phyloP scores from a whole-genome alignment of 192 early-diverging fungal genomes.

The Mycoemilia scoparia region DNA sequence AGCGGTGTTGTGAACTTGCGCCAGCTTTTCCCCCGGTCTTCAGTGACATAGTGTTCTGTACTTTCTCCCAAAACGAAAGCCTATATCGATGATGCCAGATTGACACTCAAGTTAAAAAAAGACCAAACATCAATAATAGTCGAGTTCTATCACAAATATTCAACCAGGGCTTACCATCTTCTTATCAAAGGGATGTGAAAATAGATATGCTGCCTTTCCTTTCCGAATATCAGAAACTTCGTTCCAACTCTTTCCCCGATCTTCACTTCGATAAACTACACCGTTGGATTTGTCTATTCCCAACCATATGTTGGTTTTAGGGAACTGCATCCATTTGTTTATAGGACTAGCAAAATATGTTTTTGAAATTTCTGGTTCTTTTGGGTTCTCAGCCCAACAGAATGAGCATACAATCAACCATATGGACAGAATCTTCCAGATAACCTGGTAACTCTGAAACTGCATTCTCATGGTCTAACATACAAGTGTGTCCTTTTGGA shows the following conservation, averaged over 20 bases:
- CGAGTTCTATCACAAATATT: too few relatives aligned
- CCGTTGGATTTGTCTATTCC: slow-evolving; percentile 32
- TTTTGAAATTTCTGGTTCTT: too few relatives aligned
- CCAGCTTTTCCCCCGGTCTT: slow-evolving; percentile 24
- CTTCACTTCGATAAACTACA: slow-evolving; percentile 36
- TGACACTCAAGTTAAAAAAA: slow-evolving; percentile 1
- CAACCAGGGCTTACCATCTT: slow-evolving; percentile 27
- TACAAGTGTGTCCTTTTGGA: too few relatives aligned
- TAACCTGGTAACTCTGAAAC: too few relatives aligned
- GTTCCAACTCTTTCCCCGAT: slow-evolving; percentile 49
- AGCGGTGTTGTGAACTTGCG: slow-evolving; percentile 21
- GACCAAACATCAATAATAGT: neutral
- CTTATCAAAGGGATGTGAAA: slow-evolving; percentile 45
- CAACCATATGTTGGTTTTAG: slow-evolving; percentile 18
- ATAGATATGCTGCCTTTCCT: slow-evolving; percentile 25
- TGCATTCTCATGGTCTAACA: too few relatives aligned
- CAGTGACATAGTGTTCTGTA: slow-evolving; percentile 24
- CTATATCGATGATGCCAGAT: too few relatives aligned
- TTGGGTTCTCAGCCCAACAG: too few relatives aligned
- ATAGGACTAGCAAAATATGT: too few relatives aligned
- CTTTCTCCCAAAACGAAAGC: slow-evolving; percentile 12
- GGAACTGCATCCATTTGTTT: too few relatives aligned
- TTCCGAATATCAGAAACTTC: slow-evolving; percentile 23
- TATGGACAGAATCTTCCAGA: too few relatives aligned
- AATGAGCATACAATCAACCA: too few relatives aligned